Evolutionary conservation across 1,284 basidiomycete genomes (phyloP).

Genomic region (Austroboletus novae-zelandiae): DNA sequence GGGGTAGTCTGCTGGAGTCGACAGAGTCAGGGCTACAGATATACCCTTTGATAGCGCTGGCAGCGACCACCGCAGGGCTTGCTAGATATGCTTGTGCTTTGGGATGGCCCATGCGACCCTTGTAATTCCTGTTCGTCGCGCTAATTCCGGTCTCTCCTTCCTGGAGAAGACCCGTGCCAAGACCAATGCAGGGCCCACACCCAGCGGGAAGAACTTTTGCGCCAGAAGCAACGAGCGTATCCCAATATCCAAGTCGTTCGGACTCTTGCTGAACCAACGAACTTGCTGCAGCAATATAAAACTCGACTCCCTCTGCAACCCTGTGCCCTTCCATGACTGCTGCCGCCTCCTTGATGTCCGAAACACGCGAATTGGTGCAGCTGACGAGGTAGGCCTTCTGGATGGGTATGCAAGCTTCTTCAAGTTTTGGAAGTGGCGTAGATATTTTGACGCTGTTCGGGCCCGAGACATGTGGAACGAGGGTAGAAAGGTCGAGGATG

Average conservation of each 20-base stretch:
- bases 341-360: conserved; percentile 92
- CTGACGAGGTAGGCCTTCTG: conserved; percentile 99
- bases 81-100: conserved; percentile 95
- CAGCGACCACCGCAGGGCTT: conserved; percentile 95
- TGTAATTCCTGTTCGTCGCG: conserved; percentile 98
- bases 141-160: conserved; percentile 96
- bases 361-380: conserved; percentile 96
- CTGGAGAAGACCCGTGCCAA: conserved; percentile 89
- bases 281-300: conserved; percentile 96
- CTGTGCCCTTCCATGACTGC: conserved; percentile 83
- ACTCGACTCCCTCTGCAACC: conserved; percentile 89
- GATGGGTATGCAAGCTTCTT: conserved; percentile 76
- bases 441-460: conserved; percentile 98
- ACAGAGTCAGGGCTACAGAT: conserved; percentile 85
- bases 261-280: conserved; percentile 90
- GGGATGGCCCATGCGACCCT: conserved; percentile 97
- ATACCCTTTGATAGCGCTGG: conserved; percentile 89
- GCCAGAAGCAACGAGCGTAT: conserved; percentile 79
- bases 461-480: conserved; percentile 94
- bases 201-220: conserved; percentile 93
- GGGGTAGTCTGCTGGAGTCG: conserved; percentile 54
- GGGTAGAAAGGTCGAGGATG: conserved; percentile 88
- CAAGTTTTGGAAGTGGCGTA: conserved; percentile 83
- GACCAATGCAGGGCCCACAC: conserved; percentile 97
- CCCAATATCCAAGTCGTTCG: conserved; percentile 88